Base-by-base conservation (phyloP, 116 monocot genomes). In the Papilionanthe hybrid region DNA sequence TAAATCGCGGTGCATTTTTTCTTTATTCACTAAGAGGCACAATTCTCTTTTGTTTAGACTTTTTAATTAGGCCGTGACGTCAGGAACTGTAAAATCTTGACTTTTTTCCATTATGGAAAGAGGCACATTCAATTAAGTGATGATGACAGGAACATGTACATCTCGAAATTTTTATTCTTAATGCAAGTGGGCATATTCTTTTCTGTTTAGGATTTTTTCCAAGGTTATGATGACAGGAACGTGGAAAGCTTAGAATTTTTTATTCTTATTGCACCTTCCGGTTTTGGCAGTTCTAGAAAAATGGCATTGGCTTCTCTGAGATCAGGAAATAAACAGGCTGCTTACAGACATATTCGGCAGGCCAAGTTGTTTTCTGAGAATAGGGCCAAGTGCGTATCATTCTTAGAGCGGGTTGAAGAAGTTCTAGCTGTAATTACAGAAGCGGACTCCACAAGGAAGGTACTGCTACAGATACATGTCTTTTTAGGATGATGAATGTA, bases 391-490 rank as follows among this genome's bases (percentile, higher is more conserved):
- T 90, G 83, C 55, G 67, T 80, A 72, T 77, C 84, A 25, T 78
- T 93, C 74, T 78, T 93, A 68, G 93, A 96, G 42, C 90, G 89
- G 23, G 90, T 93, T 45, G 96, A 96, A 84, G 86, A 92, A 81
- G 87, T 93, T 80, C 84, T 96, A 55, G 43, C 80, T 32, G 23
- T 83, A 58, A 91, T 96, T 84, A 73, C 85, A 30, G 83, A 88
- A 79, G 83, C 90, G 57, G 92, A 96, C 81, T 87, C 93, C 22
- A 89, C 92, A 27, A 93, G 88, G 82, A 93, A 92, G 86, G 96
- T 96, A 84, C 60, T 5, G 9, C 27, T 41, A n/a, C 27, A 66
- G 1, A 20, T 9, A 9, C 12, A 73, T 41, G 17, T 69, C 69
- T 69, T 69, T 32, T 15, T 32, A 18, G 37, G 32, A 69, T 53